Base-by-base conservation (phyloP, 2,329 filamentous ascomycete genomes). In the Coniella vitis region DNA sequence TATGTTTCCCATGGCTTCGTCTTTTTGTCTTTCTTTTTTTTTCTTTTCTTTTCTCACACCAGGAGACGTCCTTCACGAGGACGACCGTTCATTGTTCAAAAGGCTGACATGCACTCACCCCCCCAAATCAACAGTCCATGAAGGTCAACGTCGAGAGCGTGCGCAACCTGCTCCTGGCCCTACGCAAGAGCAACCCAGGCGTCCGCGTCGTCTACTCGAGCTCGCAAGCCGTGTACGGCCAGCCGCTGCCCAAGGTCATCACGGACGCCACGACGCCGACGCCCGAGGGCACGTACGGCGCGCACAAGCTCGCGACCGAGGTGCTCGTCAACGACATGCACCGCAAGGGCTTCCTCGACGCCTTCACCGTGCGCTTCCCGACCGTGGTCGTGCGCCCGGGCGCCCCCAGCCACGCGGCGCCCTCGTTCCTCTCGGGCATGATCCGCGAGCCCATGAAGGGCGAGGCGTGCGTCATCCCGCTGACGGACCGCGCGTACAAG, bases 291-390 rank as follows among this genome's bases (percentile, higher is more conserved):
- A 81, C 76, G 13, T 84, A 84, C 59, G 81, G 81, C 31, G 73
- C 77, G 4, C 76, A 82, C 62, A 84, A 84, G 62, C 67, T 83
- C 52, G 73, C 82, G 61, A 77, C 74, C 49, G 81, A 84, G 64
- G 69, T 74, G 1, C 67, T 83, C 8, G 61, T 84, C 58, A 84
- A 83, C 63, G 80, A 84, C 54, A 76, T 82, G 62, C 79, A 78
- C 47, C 70, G 81, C 20, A 70, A 75, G 45, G 75, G 76, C 1
- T 73, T 75, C 48, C 72, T 84, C 49, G 76, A 79, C 49, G 80
- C 74, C 7, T 75, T 80, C 43, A 69, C 69, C 3, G 69, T 80
- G 42, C 75, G 81, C 0, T 76, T 84, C 43, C 80, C 81, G 0
- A 83, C 79, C 0, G 73, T 84, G 16, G 75, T 75, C 2, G 79